Base-by-base conservation (phyloP, 1,284 basidiomycete genomes). In the Tetrapyrgos nigripes region DNA sequence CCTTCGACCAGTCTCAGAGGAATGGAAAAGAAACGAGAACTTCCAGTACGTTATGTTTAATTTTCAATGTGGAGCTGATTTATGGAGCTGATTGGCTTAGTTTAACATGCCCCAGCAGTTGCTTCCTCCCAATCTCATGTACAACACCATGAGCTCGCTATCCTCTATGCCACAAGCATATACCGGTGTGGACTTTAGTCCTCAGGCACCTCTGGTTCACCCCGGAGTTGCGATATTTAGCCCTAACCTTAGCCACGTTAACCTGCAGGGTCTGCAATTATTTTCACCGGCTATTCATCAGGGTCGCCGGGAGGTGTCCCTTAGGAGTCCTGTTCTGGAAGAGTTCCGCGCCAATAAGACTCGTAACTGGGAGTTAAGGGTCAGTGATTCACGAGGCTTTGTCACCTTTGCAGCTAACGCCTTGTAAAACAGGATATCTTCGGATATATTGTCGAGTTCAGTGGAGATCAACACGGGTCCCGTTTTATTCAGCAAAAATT, bases 401-500 rank as follows among this genome's bases (percentile, higher is more conserved):
- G 13, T 29, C 11, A 23, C 24, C 5, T 8, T 23, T 19, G 23
- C 17, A 40, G 17, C 24, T 55, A 14, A 55, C 27, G 45, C 48
- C n/a, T n/a, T 46, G 8, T 54, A 24, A 1, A 45, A 21, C 72
- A 94, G 90, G 95, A 97, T 68, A 91, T 99, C 66, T 83, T 83
- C 53, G 94, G 94, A 14, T 86, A 92, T 74, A 78, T 98, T 52
- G 91, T 94, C 54, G 97, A 98, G 72, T 98, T 99, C 73, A 92
- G 93, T 63, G 87, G 88, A 31, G 97, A 99, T 74, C 97, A 98
- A 73, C 93, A 96, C 68, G 92, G 96, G 26, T 94, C 95, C 45
- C 84, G 96, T 45, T 92, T 96, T 75, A 92, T 97, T 64, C 91
- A 97, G 72, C 89, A 93, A 71, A 91, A 91, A 69, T 80, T 96